Evolutionary conservation across 2,329 filamentous ascomycete genomes (phyloP).

Genomic region (Cladosporium sp.): DNA sequence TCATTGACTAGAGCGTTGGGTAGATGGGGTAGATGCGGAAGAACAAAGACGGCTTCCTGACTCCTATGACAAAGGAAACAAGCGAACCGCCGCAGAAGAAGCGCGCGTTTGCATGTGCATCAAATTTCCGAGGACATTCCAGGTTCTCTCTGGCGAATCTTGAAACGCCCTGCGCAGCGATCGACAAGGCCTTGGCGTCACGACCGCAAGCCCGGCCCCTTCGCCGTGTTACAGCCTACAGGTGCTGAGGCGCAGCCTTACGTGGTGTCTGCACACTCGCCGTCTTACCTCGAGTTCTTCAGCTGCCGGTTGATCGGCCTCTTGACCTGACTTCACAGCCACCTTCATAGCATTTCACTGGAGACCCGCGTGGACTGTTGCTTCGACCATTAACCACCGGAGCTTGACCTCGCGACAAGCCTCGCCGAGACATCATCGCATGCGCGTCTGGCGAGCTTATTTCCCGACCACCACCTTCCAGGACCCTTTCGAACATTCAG

Average conservation of each 20-base stretch:
- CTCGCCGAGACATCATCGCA: conserved; percentile 2
- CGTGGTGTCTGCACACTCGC: background rate
- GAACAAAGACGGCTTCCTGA: too few species aligned
- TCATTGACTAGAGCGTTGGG: too few species aligned
- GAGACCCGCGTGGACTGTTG: background rate
- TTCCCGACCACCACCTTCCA: background rate
- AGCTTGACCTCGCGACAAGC: conserved; percentile 7
- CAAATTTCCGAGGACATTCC: background rate
- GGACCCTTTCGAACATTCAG: background rate
- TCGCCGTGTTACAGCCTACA: background rate
- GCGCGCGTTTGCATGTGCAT: background rate
- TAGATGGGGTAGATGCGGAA: too few species aligned
- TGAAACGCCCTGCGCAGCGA: background rate
- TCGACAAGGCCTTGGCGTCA: background rate
- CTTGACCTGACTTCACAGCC: background rate
- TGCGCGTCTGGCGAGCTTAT: conserved; percentile 5
- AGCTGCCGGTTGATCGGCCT: background rate
- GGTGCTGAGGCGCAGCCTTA: background rate
- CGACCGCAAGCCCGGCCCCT: background rate
- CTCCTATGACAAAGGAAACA: too few species aligned
- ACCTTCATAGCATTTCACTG: background rate
- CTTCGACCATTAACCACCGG: background rate
- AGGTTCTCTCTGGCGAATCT: background rate
- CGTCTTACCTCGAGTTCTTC: background rate
- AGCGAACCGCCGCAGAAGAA: too few species aligned